These are phyloP conservation scores for Fusarium piperis DNA, from an alignment of 2,329 filamentous ascomycete species.

Conservation along the genomic window DNA sequence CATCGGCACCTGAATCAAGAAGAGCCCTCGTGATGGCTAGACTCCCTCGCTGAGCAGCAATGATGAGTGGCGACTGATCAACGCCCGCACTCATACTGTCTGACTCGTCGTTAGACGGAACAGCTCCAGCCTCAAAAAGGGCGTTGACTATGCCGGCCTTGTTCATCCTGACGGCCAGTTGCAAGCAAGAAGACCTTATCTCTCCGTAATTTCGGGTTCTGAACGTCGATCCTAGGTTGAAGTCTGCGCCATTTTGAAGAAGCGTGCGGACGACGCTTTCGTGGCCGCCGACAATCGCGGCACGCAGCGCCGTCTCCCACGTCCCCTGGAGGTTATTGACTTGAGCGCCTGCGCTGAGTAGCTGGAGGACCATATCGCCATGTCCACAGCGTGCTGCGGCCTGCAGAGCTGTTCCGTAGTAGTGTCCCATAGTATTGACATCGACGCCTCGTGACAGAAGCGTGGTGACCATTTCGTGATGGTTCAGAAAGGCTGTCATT, in stretches of 20 bases:
- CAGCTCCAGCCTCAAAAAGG: not conserved
- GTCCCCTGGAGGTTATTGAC: constrained; percentile 6
- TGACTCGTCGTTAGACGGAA: not conserved
- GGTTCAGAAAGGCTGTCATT: not conserved
- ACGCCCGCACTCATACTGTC: not conserved
- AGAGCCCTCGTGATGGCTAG: not conserved
- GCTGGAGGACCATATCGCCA: not conserved
- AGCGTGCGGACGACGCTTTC: not conserved
- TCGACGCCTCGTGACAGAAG: constrained; percentile 9
- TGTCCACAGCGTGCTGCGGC: constrained; percentile 12
- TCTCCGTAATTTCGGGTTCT: not conserved
- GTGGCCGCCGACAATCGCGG: not conserved
- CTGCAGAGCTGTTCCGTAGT: constrained; percentile 20
- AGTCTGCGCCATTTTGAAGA: constrained; percentile 1
- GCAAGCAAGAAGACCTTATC: not conserved
- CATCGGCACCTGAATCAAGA: not conserved
- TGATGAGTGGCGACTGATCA: not conserved
- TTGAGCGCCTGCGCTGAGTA: not conserved
- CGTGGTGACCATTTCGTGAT: not conserved
- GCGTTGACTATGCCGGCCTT: not conserved
- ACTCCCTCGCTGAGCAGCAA: not conserved
- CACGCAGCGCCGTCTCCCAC: constrained; percentile 11
- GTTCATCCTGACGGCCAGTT: not conserved
- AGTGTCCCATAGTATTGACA: constrained; percentile 6
- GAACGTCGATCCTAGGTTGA: not conserved